Evolutionary conservation across 306 rosid species (phyloP), one percentile per base, ranked within the genome.

Genomic region (Prunus kanzakura): DNA sequence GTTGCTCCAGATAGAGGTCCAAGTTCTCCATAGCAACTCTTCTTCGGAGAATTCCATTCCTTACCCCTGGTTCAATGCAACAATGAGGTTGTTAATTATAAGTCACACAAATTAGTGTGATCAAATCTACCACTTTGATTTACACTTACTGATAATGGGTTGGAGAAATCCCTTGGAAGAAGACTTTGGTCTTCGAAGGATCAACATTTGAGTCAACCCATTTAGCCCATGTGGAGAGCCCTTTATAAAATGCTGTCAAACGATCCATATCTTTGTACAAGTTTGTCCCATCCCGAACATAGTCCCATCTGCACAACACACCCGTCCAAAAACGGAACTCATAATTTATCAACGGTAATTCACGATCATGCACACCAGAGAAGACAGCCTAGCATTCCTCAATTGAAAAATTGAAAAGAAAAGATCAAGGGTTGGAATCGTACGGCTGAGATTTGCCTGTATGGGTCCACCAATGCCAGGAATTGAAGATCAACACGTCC

Each of bases 401-500:
- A 38, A 7, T 38, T 38, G 43, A 38, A 7, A 38, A 38, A 6
- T 38, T 38, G 43, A 38, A 38, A 13, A 12, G 13, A 20, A 22
- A 25, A 12, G 3, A 30, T 60, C 23, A 12, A 5, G 38, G 64
- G 18, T 25, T 60, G 19, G 29, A 60, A 60, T 13, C 84, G 12
- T 95, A 95, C 99, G 93, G 90, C 16, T 86, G 97, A 35, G 97
- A 84, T 43, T 62, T 43, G 84, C 99, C 99, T 0, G 71, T 84
- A 86, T 95, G 99, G 78, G 86, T 85, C 99, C 99, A 95, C 99
- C 99, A 95, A 73, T 95, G 99, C 99, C 99, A 92, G 0, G 99
- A 82, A 79, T 95, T 95, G 88, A 95, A 95, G 78, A 95, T 69
- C 67, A 95, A 68, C 82, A 95, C 18, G 90, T 95, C 97, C 93